These are phyloP conservation scores for Ottelia alismoides DNA, from an alignment of 106 monocot genomes.

Conservation along the genomic window DNA sequence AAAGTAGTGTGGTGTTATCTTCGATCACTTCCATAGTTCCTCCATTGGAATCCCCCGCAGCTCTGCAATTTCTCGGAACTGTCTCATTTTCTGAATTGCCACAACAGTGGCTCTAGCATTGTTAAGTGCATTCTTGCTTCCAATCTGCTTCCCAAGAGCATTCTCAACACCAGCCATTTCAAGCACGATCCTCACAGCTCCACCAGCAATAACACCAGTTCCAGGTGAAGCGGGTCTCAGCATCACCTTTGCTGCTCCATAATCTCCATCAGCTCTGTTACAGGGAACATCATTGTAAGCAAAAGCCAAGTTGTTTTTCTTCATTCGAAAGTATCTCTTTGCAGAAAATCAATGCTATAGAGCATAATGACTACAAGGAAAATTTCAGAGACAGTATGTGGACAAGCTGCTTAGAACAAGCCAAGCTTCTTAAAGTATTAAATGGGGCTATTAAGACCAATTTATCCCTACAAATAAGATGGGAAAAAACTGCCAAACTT, in stretches of 20 bases:
- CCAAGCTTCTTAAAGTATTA: too few relatives aligned
- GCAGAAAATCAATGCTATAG: too few relatives aligned
- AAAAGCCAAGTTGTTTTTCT: too few relatives aligned
- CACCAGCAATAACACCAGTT: slow-evolving; percentile 74
- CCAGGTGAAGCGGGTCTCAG: slow-evolving; percentile 85
- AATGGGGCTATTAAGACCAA: too few relatives aligned
- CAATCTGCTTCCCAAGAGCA: slow-evolving; percentile 74
- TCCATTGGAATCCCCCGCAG: slow-evolving; percentile 82
- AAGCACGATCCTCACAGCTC: slow-evolving; percentile 59
- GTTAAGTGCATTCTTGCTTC: slow-evolving; percentile 38
- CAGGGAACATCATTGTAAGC: not conserved
- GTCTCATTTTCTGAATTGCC: slow-evolving; percentile 55
- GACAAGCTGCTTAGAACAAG: too few relatives aligned
- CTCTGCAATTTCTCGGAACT: slow-evolving; percentile 49
- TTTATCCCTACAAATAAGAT: too few relatives aligned
- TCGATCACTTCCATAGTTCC: slow-evolving; percentile 76
- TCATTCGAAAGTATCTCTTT: too few relatives aligned
- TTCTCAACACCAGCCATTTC: slow-evolving; percentile 89
- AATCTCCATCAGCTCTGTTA: slow-evolving; percentile 61
- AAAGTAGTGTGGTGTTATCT: too few relatives aligned
- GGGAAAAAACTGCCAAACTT: too few relatives aligned
- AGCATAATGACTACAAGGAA: too few relatives aligned
- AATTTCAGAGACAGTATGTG: too few relatives aligned
- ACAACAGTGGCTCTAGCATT: slow-evolving; percentile 17
- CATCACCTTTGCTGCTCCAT: slow-evolving; percentile 86